Evolutionary conservation across 805 yeast genomes (phyloP).

Genomic region (Saccharomycopsis capsularis): DNA sequence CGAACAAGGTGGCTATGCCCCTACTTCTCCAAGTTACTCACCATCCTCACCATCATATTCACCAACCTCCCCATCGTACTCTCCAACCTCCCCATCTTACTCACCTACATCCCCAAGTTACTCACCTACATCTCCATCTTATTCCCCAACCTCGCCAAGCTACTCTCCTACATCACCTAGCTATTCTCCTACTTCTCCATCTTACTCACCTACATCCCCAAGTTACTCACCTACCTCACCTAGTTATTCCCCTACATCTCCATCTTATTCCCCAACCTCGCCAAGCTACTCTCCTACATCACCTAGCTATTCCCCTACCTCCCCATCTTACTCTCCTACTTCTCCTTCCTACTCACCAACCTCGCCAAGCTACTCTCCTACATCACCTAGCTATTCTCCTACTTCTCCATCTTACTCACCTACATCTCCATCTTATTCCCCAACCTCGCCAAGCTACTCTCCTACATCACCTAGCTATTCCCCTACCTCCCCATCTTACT

Average conservation of each 20-base stretch:
- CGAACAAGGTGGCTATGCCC: conserved; percentile 35
- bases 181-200: conserved; percentile 75
- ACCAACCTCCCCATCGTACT: conserved; percentile 45
- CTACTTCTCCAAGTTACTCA: conserved; percentile 43
- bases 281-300: conserved; percentile 73
- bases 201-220: conserved; percentile 72
- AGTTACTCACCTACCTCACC: conserved; percentile 53
- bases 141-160: conserved; percentile 62
- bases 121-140: conserved; percentile 69
- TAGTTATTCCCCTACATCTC: conserved; percentile 59
- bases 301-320: conserved; percentile 65
- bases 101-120: conserved; percentile 61
- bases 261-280: conserved; percentile 69
- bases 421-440: conserved; percentile 40
- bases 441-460: conserved; percentile 36
- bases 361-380: conserved; percentile 59
- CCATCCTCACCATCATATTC: conserved; percentile 51
- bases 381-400: conserved; percentile 57
- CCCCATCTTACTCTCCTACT: conserved; percentile 56
- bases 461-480: conserved; percentile 41
- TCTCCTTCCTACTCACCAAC: conserved; percentile 52
- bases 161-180: conserved; percentile 65
- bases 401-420: conserved; percentile 50
- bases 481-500: conserved; percentile 44
- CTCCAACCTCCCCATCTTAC: conserved; percentile 70